These are phyloP conservation scores for Schrenkiella parvula DNA, from an alignment of 345 rosid genomes.

Conservation along the genomic window DNA sequence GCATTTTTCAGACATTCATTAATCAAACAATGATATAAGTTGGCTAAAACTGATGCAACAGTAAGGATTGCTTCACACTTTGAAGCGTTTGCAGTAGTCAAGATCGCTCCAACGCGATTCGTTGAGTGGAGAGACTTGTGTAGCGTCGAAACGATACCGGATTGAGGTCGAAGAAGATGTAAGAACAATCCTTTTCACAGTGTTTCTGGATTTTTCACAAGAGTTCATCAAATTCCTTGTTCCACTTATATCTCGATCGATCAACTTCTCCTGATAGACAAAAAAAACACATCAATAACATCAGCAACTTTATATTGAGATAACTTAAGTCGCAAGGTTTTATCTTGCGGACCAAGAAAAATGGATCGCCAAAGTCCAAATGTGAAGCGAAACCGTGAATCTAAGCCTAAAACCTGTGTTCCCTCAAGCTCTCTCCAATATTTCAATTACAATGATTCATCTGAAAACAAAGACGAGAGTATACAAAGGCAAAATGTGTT, in stretches of 20 bases:
- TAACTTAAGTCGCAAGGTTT: too few relatives aligned
- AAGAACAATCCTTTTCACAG: slow-evolving; percentile 60
- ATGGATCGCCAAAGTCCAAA: too few relatives aligned
- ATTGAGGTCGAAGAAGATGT: slow-evolving; percentile 75
- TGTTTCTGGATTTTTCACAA: slow-evolving; percentile 33
- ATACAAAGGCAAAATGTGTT: not conserved
- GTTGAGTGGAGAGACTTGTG: slow-evolving; percentile 51
- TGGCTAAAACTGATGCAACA: not conserved
- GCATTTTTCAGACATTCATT: not conserved
- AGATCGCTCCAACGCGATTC: slow-evolving; percentile 80
- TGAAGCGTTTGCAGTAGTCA: slow-evolving; percentile 62
- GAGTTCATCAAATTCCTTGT: slow-evolving; percentile 62
- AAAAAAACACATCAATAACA: too few relatives aligned
- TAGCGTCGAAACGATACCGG: slow-evolving; percentile 51
- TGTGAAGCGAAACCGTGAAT: not conserved
- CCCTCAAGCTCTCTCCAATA: not conserved
- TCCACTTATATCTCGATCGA: slow-evolving; percentile 60
- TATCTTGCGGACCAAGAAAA: not conserved
- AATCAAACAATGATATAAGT: not conserved
- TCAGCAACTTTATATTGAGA: not conserved
- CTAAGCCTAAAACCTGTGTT: not conserved
- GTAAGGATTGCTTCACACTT: slow-evolving; percentile 32
- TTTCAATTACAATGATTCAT: too few relatives aligned
- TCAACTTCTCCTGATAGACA: not conserved
- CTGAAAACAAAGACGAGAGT: not conserved